Evolutionary conservation across 2,329 filamentous ascomycete species (phyloP), one percentile per base, ranked within the genome.

Genomic region (Sphaceloma murrayae): DNA sequence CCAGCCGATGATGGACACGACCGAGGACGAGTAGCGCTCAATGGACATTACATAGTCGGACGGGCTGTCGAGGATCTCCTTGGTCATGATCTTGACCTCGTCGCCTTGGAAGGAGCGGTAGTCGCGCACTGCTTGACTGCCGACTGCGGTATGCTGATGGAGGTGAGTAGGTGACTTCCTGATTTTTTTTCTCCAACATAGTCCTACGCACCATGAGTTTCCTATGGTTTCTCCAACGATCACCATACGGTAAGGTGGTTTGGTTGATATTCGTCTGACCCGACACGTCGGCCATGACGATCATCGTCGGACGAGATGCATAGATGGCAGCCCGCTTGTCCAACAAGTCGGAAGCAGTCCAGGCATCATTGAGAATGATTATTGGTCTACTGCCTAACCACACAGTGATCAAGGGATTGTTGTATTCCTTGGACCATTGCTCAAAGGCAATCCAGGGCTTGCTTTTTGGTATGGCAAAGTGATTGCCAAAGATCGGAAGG

Each of bases 281-380:
- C 3, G 33, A 17, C 16, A 43, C 21, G 19, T 60, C 58, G n/a
- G 54, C 57, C 40, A 60, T 57, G 17, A 57, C 55, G 3, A 59
- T 49, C 52, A 59, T 54, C 3, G 50, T 53, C 17, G 55, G 57
- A 10, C 57, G 48, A 7, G 53, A 56, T 2, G 58, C 56, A 45
- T 58, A 62, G 38, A 60, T 59, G 7, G 49, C 51, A 4, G 58
- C 55, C 7, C 58, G 52, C 46, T 60, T 61, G 43, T 62, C 57
- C 18, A 61, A 48, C 21, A 61, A 43, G 18, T 61, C 59, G 11
- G 49, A 54, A 4, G 57, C 53, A 2, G 50, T 46, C 53, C 54
- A 58, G 7, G 58, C 56, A 33, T 60, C 57, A 42, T 48, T 49
- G 17, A 47, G 42, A 13, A 49, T 34, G n/a, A 51, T 48, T 2